Evolutionary conservation across 2,329 filamentous ascomycete genomes (phyloP), one percentile per base, ranked within the genome.

Genomic region (Esteya vermicola): DNA sequence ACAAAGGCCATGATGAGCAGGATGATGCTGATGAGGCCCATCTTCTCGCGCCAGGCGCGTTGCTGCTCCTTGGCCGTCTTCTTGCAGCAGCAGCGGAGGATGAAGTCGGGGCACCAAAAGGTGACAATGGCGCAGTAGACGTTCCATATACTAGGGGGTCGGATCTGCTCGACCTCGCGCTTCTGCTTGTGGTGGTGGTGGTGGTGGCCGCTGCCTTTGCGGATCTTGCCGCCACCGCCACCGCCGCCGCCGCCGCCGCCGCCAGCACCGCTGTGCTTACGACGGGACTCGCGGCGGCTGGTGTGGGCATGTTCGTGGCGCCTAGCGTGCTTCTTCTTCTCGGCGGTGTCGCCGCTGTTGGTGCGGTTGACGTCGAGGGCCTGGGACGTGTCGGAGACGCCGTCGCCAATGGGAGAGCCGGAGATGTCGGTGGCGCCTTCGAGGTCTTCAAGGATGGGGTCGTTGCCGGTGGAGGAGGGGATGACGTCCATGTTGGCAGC

Each of bases 41-140:
- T 93, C 70, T 98, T 98, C 57, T 98, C 91, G 49, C 91, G 76
- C 91, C 91, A 98, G 3, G 91, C 91, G 52, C 85, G 75, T 55
- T 86, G 81, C 58, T 96, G 85, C 14, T 81, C 85, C 58, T 83
- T 91, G 34, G 83, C 72, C 8, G 78, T 76, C 68, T 83, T 93
- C 30, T 88, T 86, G 52, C 85, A 91, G 53, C 86, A 91, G 60
- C 85, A 93, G 48, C 72, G 75, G 40, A 98, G 66, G 22, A 95
- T 61, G 45, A 89, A 82, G 55, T 86, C 80, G 1, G 91, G 91
- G 43, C 77, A 82, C 88, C 91, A 96, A 54, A 96, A 95, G 0
- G 91, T 98, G 48, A 98, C 64, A 47, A 93, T 75, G 36, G 83
- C 81, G 60, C 91, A 98, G 64, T 98, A 98, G 4, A 93, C 79